A percentile compares a stretch with the other conserved stretches of the same genome.
These are phyloP conservation scores for Knufia fluminis DNA, from an alignment of 2,329 filamentous ascomycete genomes.

Conservation along the genomic window DNA sequence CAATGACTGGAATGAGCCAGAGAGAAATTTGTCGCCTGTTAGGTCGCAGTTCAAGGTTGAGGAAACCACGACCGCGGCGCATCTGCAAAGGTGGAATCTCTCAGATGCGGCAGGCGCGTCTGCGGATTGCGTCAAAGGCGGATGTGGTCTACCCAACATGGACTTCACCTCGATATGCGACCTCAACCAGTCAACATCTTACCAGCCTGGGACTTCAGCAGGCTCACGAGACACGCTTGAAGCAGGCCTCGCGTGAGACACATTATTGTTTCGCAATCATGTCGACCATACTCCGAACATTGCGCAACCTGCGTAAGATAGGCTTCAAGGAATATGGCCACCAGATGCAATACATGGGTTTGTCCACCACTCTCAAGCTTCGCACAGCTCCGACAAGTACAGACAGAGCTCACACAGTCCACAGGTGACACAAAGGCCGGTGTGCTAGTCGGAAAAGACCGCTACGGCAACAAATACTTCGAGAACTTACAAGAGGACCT, in stretches of 20 bases:
- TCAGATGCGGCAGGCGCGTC: no score
- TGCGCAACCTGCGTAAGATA: slow-evolving; percentile 77
- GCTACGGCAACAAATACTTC: slow-evolving; percentile 94
- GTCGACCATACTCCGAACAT: slow-evolving; percentile 82
- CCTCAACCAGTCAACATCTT: no score
- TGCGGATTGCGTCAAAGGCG: not conserved
- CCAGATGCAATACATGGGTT: slow-evolving; percentile 73
- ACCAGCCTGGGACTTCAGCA: not conserved
- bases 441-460: slow-evolving; percentile 71
- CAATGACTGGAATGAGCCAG: not conserved
- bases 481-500: slow-evolving; percentile 88
- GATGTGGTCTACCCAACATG: not conserved
- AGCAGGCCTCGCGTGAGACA: no score
- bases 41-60: not conserved
- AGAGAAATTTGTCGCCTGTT: not conserved
- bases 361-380: slow-evolving; percentile 22
- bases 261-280: no score
- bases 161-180: no score
- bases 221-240: not conserved
- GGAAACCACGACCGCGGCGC: not conserved
- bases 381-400: slow-evolving; percentile 4
- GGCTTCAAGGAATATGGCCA: slow-evolving; percentile 88
- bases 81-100: not conserved
- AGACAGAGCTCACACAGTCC: slow-evolving; percentile 18
- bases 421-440: slow-evolving; percentile 90